These are phyloP conservation scores for Carex myosuroides DNA, from an alignment of 176 grass and related monocot species.

Conservation along the genomic window DNA sequence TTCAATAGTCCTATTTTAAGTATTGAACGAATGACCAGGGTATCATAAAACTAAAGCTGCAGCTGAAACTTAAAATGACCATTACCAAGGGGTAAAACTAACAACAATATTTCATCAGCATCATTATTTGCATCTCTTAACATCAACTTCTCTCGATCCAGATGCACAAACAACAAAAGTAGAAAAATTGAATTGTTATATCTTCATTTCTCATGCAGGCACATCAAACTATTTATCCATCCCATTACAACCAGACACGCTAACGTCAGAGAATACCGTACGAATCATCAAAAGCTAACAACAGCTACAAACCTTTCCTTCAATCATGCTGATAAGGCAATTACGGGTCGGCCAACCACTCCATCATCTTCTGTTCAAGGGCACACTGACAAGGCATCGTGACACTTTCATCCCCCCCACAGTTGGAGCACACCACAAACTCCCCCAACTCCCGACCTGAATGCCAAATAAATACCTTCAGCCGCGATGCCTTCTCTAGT, in stretches of 20 bases:
- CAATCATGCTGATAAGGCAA: neutral
- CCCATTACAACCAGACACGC: neutral
- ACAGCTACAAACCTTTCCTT: neutral
- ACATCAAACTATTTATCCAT: neutral
- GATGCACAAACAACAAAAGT: neutral
- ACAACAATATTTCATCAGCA: neutral
- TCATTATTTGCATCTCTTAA: neutral
- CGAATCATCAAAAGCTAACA: neutral
- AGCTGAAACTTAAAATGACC: neutral
- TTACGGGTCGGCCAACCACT: neutral
- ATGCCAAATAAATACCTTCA: conserved; percentile 17
- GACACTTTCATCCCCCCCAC: neutral
- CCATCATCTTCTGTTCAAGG: conserved; percentile 5
- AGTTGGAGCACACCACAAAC: neutral
- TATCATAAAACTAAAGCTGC: neutral
- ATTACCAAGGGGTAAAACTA: neutral
- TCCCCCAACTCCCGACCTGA: conserved; percentile 9
- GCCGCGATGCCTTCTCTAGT: neutral
- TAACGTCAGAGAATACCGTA: neutral
- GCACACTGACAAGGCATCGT: neutral
- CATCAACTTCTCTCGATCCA: neutral
- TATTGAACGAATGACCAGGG: neutral
- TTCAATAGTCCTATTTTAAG: neutral
- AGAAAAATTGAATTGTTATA: neutral
- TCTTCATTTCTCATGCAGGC: neutral